Evolutionary conservation across 257 asterid species (phyloP).

Genomic region (Solanum pimpinellifolium): DNA sequence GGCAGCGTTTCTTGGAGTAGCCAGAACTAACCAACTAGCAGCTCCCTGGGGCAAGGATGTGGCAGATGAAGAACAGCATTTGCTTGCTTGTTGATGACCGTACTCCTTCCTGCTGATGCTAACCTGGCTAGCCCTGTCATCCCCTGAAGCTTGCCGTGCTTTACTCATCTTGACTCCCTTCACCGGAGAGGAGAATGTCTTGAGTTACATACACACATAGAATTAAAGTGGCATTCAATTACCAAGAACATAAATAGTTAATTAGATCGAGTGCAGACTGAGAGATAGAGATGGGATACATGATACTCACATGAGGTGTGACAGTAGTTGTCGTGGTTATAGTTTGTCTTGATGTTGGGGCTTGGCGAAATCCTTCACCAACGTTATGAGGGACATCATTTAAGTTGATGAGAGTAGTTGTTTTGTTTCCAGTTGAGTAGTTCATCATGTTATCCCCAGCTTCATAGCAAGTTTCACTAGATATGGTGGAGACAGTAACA

Average conservation of each 20-base stretch:
- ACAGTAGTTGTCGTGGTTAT: slow-evolving; percentile 2
- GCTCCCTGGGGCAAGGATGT: slow-evolving; percentile 23
- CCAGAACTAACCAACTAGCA: slow-evolving; percentile 58
- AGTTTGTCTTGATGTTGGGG: slow-evolving; percentile 7
- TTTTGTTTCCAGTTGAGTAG: slow-evolving; percentile 6
- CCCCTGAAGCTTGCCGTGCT: background rate
- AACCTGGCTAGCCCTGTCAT: background rate
- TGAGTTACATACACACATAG: background rate
- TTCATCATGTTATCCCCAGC: slow-evolving; percentile 11
- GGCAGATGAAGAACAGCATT: slow-evolving; percentile 25
- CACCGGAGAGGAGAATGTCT: background rate
- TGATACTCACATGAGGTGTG: slow-evolving; percentile 30
- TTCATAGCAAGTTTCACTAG: slow-evolving; percentile 22
- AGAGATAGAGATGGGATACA: background rate
- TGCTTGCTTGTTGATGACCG: slow-evolving; percentile 10
- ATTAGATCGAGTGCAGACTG: background rate
- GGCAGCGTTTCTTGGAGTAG: slow-evolving; percentile 33
- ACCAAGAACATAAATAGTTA: background rate
- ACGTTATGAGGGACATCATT: slow-evolving; percentile 29
- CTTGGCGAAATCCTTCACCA: slow-evolving; percentile 1
- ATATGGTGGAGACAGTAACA: slow-evolving; percentile 42
- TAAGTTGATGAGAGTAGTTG: slow-evolving; percentile 27
- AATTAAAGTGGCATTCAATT: background rate
- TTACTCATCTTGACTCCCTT: background rate
- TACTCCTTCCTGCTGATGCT: background rate